These are phyloP conservation scores for Fusarium dlaminii DNA, from an alignment of 2,329 filamentous ascomycete genomes.

Conservation along the genomic window DNA sequence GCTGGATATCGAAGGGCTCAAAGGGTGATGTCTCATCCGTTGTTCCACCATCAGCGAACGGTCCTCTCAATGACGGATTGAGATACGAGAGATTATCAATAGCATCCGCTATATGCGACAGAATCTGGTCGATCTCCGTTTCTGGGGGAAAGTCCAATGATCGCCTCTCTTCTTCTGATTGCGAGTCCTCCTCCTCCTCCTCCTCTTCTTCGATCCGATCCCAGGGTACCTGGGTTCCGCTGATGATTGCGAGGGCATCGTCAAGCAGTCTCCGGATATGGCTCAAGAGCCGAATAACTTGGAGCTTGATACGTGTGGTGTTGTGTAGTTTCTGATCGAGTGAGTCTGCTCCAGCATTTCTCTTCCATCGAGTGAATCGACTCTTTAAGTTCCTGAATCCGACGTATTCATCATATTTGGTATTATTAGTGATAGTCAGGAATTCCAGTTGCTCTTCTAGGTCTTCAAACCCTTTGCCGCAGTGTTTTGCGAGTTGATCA, in stretches of 20 bases:
- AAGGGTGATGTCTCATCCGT: background rate
- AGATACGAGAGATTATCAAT: background rate
- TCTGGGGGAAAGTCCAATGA: background rate
- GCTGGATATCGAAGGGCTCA: background rate
- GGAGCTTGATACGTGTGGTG: background rate
- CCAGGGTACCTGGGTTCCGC: background rate
- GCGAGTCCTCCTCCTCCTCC: background rate
- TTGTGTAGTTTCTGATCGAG: background rate
- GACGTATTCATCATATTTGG: fast-evolving
- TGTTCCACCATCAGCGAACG: fast-evolving
- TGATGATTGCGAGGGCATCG: background rate
- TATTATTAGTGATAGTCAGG: fast-evolving
- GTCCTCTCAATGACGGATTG: fast-evolving
- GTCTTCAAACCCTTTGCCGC: background rate
- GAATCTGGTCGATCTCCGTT: background rate
- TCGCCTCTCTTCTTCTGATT: background rate
- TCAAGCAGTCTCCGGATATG: background rate
- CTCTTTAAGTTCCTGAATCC: too few species aligned
- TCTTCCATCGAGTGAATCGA: background rate
- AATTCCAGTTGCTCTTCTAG: background rate
- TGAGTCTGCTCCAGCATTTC: background rate
- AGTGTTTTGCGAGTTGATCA: background rate
- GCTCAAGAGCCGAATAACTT: background rate
- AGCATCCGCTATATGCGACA: background rate
- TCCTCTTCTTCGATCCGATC: background rate